These are phyloP conservation scores for Perilla frutescens DNA, from an alignment of 257 asterid species.

Conservation along the genomic window DNA sequence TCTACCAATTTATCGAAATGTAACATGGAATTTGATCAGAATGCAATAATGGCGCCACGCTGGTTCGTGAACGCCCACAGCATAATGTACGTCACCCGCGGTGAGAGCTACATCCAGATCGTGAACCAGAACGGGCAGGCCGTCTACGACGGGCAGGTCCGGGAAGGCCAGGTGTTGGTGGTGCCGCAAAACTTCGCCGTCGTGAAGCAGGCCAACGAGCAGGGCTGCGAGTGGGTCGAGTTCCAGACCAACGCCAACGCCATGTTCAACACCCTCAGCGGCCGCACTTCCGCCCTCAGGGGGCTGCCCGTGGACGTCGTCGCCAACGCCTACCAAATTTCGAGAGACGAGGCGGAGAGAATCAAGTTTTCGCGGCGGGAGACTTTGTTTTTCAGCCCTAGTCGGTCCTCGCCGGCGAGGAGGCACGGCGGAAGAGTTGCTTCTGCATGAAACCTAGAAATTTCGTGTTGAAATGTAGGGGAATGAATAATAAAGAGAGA, in stretches of 20 bases:
- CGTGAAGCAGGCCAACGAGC: constrained; percentile 63
- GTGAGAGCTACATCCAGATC: constrained; percentile 55
- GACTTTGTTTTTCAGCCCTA: constrained; percentile 53
- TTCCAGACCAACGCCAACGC: constrained; percentile 77
- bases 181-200: constrained; percentile 72
- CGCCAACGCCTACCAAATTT: constrained; percentile 50
- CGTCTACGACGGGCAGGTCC: constrained; percentile 55
- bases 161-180: constrained; percentile 59
- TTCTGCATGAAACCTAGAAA: constrained; percentile 19
- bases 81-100: constrained; percentile 56
- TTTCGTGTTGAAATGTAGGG: background rate
- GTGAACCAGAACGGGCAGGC: constrained; percentile 71
- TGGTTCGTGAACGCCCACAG: constrained; percentile 71
- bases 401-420: constrained; percentile 17
- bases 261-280: constrained; percentile 66
- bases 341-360: constrained; percentile 63
- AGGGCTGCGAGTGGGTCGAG: constrained; percentile 68
- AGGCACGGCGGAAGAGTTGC: constrained; percentile 33
- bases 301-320: constrained; percentile 64
- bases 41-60: constrained; percentile 68
- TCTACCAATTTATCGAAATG: too few relatives aligned
- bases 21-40: constrained; percentile 38
- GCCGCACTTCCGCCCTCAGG: constrained; percentile 68
- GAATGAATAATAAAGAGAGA: background rate
- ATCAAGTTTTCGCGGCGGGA: constrained; percentile 60